A percentile compares a stretch with the other conserved stretches of the same genome.
Evolutionary conservation across 176 grass and related monocot genomes (phyloP).

Genomic region (Carex littledalei): DNA sequence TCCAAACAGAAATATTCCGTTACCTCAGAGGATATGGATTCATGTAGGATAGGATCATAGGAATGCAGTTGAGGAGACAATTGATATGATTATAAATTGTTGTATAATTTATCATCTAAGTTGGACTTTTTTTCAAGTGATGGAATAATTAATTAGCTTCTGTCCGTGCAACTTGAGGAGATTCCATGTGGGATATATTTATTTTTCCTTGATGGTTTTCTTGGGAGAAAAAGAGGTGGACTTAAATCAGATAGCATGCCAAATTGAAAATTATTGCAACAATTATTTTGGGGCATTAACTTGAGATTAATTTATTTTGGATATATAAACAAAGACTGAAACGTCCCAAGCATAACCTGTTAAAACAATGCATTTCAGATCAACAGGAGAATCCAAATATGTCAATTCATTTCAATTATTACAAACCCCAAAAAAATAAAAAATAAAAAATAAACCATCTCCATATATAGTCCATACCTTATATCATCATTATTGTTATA

Average conservation of each 20-base stretch:
- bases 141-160: background rate
- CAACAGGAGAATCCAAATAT: slow-evolving; percentile 6
- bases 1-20: no score
- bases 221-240: background rate
- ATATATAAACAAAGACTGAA: background rate
- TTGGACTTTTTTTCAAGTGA: background rate
- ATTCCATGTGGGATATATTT: background rate
- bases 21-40: no score
- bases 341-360: background rate
- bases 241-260: background rate
- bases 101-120: background rate
- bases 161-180: background rate
- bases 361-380: background rate
- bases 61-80: slow-evolving; percentile 19
- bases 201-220: background rate
- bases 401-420: slow-evolving; percentile 24
- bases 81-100: background rate
- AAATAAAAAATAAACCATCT: background rate
- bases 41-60: background rate
- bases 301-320: background rate
- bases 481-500: no score
- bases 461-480: background rate
- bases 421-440: background rate
- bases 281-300: background rate
- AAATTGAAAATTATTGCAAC: background rate